Percentiles rank a stretch among this genome's conserved stretches.
Evolutionary conservation across 2,329 filamentous ascomycete genomes (phyloP).

Genomic region (Seiridium unicorne): DNA sequence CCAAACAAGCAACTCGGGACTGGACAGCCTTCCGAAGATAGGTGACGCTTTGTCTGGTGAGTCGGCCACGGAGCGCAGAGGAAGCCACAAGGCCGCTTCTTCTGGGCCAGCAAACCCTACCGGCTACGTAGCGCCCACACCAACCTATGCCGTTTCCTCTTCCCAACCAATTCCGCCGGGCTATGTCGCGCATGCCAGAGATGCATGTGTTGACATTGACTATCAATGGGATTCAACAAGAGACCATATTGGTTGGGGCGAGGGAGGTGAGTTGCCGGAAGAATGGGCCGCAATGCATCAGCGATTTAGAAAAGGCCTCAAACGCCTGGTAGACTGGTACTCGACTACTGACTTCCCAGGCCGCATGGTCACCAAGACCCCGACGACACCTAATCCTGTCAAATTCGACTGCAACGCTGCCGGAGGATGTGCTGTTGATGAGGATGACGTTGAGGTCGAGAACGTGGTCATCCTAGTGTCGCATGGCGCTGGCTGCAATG

Average conservation of each 20-base stretch:
- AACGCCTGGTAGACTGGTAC: constrained; percentile 84
- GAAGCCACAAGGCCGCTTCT: constrained; percentile 6
- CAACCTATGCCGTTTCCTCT: constrained; percentile 78
- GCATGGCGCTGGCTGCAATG: constrained; percentile 94
- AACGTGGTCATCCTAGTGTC: constrained; percentile 85
- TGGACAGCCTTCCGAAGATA: constrained; percentile 3
- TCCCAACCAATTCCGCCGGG: constrained; percentile 82
- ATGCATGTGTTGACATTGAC: constrained; percentile 83
- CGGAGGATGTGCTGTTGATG: constrained; percentile 31
- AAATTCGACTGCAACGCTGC: constrained; percentile 21
- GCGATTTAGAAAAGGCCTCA: constrained; percentile 77
- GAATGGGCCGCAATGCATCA: constrained; percentile 97
- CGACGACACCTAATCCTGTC: constrained; percentile 16
- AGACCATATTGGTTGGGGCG: constrained; percentile 75
- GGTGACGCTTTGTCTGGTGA: constrained; percentile 2
- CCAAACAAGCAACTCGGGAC: constrained; percentile 14
- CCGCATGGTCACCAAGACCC: constrained; percentile 47
- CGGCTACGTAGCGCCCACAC: constrained; percentile 73
- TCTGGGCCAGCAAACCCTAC: not conserved
- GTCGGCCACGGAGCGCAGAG: constrained; percentile 6
- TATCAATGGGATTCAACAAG: constrained; percentile 95
- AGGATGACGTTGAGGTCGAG: constrained; percentile 64
- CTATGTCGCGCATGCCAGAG: constrained; percentile 86
- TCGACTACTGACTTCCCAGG: constrained; percentile 50
- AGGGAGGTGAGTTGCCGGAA: constrained; percentile 84